Conservation (phyloP, 352 stramenopile genomes). For the Phytophthora pluvialis region DNA sequence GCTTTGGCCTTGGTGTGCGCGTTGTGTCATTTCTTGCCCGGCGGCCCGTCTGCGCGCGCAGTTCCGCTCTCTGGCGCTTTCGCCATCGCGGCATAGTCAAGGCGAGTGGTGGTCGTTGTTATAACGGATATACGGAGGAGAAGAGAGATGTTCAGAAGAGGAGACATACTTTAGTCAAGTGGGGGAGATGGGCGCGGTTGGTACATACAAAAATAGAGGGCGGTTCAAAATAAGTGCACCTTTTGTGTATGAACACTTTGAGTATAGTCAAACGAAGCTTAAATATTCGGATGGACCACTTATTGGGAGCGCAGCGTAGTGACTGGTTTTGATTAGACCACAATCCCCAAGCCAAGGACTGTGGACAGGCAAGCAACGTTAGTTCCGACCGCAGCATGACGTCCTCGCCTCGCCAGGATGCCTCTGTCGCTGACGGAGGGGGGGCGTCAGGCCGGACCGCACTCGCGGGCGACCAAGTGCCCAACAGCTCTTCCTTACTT, state of each 20-base stretch:
- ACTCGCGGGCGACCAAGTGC: slow-evolving; percentile 14
- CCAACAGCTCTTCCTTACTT: slow-evolving; percentile 28
- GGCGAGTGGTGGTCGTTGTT: background rate
- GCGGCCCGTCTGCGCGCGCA: slow-evolving; percentile 22
- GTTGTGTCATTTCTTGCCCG: slow-evolving; percentile 24
- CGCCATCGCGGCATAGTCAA: slow-evolving; percentile 12
- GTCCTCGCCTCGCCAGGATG: slow-evolving; percentile 11
- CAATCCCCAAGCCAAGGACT: slow-evolving; percentile 9
- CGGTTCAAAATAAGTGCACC: slow-evolving; percentile 2
- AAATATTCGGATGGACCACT: background rate
- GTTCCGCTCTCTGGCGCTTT: slow-evolving; percentile 30
- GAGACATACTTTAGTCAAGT: slow-evolving; percentile 18
- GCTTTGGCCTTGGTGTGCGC: slow-evolving; percentile 25
- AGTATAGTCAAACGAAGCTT: background rate
- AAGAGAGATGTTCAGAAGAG: slow-evolving; percentile 15
- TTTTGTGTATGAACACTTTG: background rate
- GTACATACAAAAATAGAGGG: background rate
- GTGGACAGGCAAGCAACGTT: slow-evolving; percentile 36
- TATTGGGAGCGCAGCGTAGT: background rate
- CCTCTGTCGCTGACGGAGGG: slow-evolving; percentile 8
- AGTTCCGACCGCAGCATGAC: slow-evolving; percentile 30
- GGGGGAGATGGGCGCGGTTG: background rate
- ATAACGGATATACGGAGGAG: slow-evolving; percentile 7
- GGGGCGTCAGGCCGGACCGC: background rate
- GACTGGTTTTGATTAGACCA: slow-evolving; percentile 15